Percentiles rank a stretch among this genome's conserved stretches.
phyloP scores from a whole-genome alignment of 257 asterid species.

The Mentha longifolia region DNA sequence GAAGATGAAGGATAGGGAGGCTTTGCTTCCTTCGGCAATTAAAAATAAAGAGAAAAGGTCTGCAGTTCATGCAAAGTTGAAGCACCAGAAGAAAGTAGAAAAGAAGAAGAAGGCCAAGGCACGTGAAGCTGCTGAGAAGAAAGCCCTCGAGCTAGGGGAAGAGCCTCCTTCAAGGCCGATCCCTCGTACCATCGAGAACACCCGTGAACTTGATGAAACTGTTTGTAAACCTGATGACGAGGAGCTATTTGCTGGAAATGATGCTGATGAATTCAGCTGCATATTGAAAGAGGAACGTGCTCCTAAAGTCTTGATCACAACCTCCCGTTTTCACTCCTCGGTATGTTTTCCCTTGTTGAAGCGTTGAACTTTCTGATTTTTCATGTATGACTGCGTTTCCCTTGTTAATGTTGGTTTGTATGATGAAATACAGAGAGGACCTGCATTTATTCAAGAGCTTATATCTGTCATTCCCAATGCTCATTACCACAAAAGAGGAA shows the following conservation, averaged over 20 bases:
- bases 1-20: constrained; percentile 41
- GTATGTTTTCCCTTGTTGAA: constrained; percentile 43
- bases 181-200: constrained; percentile 92
- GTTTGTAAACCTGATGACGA: constrained; percentile 90
- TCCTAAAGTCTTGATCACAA: constrained; percentile 86
- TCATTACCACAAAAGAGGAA: constrained; percentile 84
- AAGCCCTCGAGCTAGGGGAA: constrained; percentile 89
- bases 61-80: constrained; percentile 72
- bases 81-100: constrained; percentile 75
- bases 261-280: constrained; percentile 83
- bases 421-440: constrained; percentile 76
- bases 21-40: constrained; percentile 69
- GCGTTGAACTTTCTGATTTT: background rate
- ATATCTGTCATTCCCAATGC: constrained; percentile 83
- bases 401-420: constrained; percentile 24
- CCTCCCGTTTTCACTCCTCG: constrained; percentile 86
- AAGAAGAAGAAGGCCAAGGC: constrained; percentile 70
- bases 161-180: constrained; percentile 74
- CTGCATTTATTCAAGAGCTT: constrained; percentile 76
- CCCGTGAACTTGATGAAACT: constrained; percentile 89
- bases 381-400: background rate
- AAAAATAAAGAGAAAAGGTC: constrained; percentile 90
- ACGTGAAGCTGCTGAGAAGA: constrained; percentile 79
- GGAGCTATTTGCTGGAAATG: constrained; percentile 85
- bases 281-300: constrained; percentile 58